Evolutionary conservation across 345 rosid species (phyloP).

Genomic region (Eucalyptus melliodora): DNA sequence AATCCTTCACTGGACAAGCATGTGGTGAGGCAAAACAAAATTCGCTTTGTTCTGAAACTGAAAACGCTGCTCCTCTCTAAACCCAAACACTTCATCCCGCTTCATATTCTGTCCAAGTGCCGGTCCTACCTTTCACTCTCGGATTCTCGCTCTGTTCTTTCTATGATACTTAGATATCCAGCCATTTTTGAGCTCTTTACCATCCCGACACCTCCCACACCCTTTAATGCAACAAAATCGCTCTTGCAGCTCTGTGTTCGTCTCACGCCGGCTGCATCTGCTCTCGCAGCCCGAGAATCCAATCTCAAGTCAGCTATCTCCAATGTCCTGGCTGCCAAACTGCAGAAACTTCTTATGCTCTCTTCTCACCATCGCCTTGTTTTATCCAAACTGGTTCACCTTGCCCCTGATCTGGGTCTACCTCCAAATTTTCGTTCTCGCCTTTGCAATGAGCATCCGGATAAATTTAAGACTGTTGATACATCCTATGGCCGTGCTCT

Average conservation of each 20-base stretch:
- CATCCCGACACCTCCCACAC: constrained; percentile 53
- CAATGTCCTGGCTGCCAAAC: constrained; percentile 45
- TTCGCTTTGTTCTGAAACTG: constrained; percentile 71
- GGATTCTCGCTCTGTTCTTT: constrained; percentile 32
- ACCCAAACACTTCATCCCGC: constrained; percentile 63
- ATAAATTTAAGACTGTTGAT: constrained; percentile 60
- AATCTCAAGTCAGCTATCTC: constrained; percentile 46
- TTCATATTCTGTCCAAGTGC: constrained; percentile 69
- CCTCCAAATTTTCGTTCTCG: constrained; percentile 82
- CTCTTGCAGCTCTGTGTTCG: constrained; percentile 66
- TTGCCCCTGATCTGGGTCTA: constrained; percentile 81
- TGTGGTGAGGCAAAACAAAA: constrained; percentile 55
- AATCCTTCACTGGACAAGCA: constrained; percentile 63
- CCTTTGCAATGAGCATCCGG: constrained; percentile 71
- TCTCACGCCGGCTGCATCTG: constrained; percentile 53
- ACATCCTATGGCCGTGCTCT: constrained; percentile 80
- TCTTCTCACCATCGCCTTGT: constrained; percentile 61
- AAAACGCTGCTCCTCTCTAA: constrained; percentile 73
- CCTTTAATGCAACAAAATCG: constrained; percentile 63
- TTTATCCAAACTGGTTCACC: constrained; percentile 74
- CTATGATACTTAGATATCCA: constrained; percentile 81
- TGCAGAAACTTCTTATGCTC: constrained; percentile 85
- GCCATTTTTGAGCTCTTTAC: constrained; percentile 62
- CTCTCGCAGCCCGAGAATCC: constrained; percentile 45
- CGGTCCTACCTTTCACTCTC: constrained; percentile 51